Evolutionary conservation across 2,329 filamentous ascomycete species (phyloP).

Genomic region (Leptodontidium sp.): DNA sequence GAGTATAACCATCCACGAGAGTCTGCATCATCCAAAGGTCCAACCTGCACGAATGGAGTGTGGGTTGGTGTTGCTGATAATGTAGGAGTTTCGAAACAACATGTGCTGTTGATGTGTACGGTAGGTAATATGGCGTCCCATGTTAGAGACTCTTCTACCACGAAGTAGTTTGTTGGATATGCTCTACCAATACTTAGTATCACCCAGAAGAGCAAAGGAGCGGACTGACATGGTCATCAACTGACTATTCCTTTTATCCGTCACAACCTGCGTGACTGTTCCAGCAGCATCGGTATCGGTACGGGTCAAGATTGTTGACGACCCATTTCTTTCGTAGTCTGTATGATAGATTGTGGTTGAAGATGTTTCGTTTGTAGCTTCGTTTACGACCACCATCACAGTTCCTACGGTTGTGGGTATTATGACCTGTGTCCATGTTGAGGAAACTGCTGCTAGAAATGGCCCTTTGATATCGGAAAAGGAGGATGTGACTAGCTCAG

Average conservation of each 20-base stretch:
- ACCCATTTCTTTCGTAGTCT: slow-evolving; percentile 20
- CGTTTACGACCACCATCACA: slow-evolving; percentile 16
- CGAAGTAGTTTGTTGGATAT: slow-evolving; percentile 26
- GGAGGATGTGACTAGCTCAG: not conserved
- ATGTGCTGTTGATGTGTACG: slow-evolving; percentile 15
- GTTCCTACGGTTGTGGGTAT: slow-evolving; percentile 23
- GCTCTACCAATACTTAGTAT: slow-evolving; percentile 4
- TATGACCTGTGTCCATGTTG: slow-evolving; percentile 23
- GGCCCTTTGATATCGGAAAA: slow-evolving; percentile 12
- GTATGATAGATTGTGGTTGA: slow-evolving; percentile 26
- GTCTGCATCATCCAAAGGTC: not conserved
- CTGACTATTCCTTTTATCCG: not conserved
- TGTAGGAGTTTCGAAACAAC: slow-evolving; percentile 11
- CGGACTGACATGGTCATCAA: slow-evolving; percentile 5
- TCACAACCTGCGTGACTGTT: slow-evolving; percentile 24
- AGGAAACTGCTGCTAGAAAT: not conserved
- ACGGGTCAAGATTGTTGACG: slow-evolving; percentile 18
- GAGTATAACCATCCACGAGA: slow-evolving; percentile 12
- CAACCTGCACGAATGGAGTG: slow-evolving; percentile 12
- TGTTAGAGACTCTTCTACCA: slow-evolving; percentile 17
- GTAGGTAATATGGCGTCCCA: slow-evolving; percentile 24
- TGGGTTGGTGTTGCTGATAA: slow-evolving; percentile 16
- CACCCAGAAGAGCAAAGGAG: too few relatives aligned
- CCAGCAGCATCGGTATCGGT: slow-evolving; percentile 22
- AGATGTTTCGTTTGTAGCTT: slow-evolving; percentile 23